Conservation (phyloP, 164 flowering plant species). For the Annona cherimola region DNA sequence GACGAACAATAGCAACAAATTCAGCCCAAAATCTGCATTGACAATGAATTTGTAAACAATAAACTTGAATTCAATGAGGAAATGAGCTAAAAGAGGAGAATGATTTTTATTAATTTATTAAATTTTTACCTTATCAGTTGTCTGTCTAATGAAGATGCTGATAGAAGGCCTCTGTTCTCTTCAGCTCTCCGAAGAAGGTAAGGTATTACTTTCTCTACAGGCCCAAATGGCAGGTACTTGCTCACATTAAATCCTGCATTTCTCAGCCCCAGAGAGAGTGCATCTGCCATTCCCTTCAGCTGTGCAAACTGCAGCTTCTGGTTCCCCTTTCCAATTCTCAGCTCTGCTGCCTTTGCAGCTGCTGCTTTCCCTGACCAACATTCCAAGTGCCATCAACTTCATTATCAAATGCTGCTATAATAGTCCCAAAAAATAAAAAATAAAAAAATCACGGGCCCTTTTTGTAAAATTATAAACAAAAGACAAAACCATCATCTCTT, state of each 20-base stretch:
- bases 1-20: background rate
- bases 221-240: constrained; percentile 89
- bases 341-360: constrained; percentile 46
- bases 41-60: too few species aligned
- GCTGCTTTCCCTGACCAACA: constrained; percentile 49
- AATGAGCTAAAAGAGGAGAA: background rate
- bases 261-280: constrained; percentile 58
- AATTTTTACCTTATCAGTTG: constrained; percentile 54
- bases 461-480: background rate
- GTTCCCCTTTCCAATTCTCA: constrained; percentile 57
- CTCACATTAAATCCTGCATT: constrained; percentile 86
- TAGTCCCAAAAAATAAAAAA: background rate
- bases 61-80: background rate
- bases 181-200: constrained; percentile 89
- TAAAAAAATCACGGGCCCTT: background rate
- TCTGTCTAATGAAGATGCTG: constrained; percentile 60
- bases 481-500: background rate
- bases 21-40: too few species aligned
- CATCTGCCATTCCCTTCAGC: constrained; percentile 92
- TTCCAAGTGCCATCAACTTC: background rate
- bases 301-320: constrained; percentile 77
- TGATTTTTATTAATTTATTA: too few species aligned
- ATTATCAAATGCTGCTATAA: background rate
- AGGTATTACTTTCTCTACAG: constrained; percentile 72
- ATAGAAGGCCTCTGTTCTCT: constrained; percentile 76